Evolutionary conservation across 164 flowering plant species (phyloP).

Genomic region (Litsea cubeba): DNA sequence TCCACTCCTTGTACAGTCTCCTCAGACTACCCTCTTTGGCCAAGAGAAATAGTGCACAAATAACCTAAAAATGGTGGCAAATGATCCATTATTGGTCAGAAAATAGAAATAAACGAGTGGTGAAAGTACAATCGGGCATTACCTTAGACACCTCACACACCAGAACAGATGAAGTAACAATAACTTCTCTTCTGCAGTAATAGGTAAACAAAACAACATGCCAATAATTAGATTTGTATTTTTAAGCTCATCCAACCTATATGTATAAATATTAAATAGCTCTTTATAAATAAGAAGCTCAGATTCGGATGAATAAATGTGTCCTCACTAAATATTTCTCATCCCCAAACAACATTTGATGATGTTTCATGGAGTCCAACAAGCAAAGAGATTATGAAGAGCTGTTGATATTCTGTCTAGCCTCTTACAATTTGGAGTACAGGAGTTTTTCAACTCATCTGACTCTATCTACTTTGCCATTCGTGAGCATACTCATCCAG

Average conservation of each 20-base stretch:
- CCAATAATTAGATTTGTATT: neutral
- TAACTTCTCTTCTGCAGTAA: slow-evolving; percentile 67
- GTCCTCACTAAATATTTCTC: neutral
- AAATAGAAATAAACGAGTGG: neutral
- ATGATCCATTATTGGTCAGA: neutral
- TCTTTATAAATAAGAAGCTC: neutral
- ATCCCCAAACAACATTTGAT: neutral
- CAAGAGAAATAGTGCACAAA: slow-evolving; percentile 70
- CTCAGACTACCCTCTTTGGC: slow-evolving; percentile 67
- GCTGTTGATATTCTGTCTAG: no score
- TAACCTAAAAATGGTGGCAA: slow-evolving; percentile 39
- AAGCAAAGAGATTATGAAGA: no score
- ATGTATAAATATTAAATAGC: neutral
- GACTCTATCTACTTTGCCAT: no score
- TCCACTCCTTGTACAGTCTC: slow-evolving; percentile 68
- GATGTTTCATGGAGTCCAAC: neutral
- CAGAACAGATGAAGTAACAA: slow-evolving; percentile 86
- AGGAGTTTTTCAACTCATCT: no score
- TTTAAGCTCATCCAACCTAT: neutral
- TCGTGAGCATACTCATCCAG: no score
- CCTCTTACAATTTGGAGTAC: no score
- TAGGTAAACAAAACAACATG: no score
- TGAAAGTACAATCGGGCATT: slow-evolving; percentile 7
- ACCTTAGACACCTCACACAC: slow-evolving; percentile 89
- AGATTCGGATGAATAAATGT: no score